A percentile compares a stretch with the other conserved stretches of the same genome.
Evolutionary conservation across 2,329 filamentous ascomycete genomes (phyloP).

Genomic region (Microdochium nivale): DNA sequence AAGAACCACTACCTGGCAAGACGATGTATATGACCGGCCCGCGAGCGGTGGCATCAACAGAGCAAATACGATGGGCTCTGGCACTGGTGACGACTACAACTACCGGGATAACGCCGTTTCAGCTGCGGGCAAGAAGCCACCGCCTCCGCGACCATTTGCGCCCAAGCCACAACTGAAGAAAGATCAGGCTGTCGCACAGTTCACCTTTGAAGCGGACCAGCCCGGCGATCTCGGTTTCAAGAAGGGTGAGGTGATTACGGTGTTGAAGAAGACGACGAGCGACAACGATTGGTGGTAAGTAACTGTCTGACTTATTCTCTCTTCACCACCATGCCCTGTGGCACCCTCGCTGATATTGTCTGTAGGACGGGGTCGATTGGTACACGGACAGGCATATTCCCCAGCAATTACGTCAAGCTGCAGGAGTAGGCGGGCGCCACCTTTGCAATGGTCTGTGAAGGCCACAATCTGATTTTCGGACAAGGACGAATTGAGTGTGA

Average conservation of each 20-base stretch:
- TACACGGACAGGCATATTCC: slow-evolving; percentile 81
- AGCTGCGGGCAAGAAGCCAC: slow-evolving; percentile 1
- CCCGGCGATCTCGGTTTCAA: slow-evolving; percentile 90
- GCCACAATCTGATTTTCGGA: neutral
- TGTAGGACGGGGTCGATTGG: slow-evolving; percentile 80
- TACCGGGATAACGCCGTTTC: slow-evolving; percentile 23
- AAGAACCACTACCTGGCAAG: slow-evolving; percentile 64
- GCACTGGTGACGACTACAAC: slow-evolving; percentile 29
- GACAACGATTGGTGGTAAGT: slow-evolving; percentile 90
- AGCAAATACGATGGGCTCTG: slow-evolving; percentile 41
- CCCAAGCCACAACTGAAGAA: slow-evolving; percentile 73
- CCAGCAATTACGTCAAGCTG: slow-evolving; percentile 70
- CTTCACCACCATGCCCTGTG: neutral
- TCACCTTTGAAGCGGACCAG: slow-evolving; percentile 90
- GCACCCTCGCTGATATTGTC: slow-evolving; percentile 1
- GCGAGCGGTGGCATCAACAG: slow-evolving; percentile 31
- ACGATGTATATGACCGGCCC: slow-evolving; percentile 63
- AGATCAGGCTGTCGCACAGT: slow-evolving; percentile 85
- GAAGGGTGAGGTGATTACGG: slow-evolving; percentile 93
- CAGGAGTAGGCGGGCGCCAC: slow-evolving; percentile 29
- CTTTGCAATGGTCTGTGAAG: neutral
- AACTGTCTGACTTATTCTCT: neutral
- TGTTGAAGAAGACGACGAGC: slow-evolving; percentile 88
- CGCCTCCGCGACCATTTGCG: slow-evolving; percentile 38
- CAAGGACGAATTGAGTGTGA: neutral